These are phyloP conservation scores for Ogataea dorogensis DNA, from an alignment of 805 yeast genomes.

Conservation along the genomic window DNA sequence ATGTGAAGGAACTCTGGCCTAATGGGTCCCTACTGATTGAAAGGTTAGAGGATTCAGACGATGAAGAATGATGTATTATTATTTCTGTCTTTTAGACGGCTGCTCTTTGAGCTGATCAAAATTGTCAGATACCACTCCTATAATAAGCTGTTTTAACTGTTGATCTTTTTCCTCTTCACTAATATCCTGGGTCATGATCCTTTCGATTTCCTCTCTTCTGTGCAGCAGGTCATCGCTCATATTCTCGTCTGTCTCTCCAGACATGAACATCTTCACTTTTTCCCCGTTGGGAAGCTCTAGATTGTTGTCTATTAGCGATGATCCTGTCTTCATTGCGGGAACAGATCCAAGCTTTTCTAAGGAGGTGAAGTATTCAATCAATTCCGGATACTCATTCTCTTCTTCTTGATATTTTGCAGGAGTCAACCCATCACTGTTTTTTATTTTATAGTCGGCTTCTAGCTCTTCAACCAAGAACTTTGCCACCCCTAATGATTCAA, in stretches of 20 bases:
- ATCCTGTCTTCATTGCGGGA: conserved; percentile 21
- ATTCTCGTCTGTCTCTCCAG: conserved; percentile 40
- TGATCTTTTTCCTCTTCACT: conserved; percentile 81
- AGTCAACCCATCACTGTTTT: conserved; percentile 74
- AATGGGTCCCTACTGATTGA: conserved; percentile 38
- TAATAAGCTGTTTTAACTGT: conserved; percentile 64
- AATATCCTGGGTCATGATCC: conserved; percentile 45
- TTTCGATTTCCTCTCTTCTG: conserved; percentile 62
- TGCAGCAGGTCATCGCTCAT: conserved; percentile 47
- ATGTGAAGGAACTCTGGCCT: conserved; percentile 36
- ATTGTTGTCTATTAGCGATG: conserved; percentile 4
- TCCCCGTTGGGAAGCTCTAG: conserved; percentile 37
- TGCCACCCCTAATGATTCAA: conserved; percentile 69
- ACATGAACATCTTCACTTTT: conserved; percentile 56
- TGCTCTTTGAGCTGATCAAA: conserved; percentile 22
- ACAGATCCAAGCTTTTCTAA: conserved; percentile 28
- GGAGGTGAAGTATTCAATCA: conserved; percentile 58
- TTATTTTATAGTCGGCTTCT: conserved; percentile 61
- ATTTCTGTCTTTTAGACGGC: conserved; percentile 25
- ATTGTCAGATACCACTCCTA: conserved; percentile 58
- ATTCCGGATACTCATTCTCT: conserved; percentile 81
- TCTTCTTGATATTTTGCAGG: conserved; percentile 74
- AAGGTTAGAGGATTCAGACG: conserved; percentile 23
- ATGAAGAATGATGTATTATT: conserved; percentile 7
- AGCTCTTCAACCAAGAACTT: conserved; percentile 62